Evolutionary conservation across 1,284 basidiomycete genomes (phyloP).

Genomic region (Pseudozyma hubeiensis): DNA sequence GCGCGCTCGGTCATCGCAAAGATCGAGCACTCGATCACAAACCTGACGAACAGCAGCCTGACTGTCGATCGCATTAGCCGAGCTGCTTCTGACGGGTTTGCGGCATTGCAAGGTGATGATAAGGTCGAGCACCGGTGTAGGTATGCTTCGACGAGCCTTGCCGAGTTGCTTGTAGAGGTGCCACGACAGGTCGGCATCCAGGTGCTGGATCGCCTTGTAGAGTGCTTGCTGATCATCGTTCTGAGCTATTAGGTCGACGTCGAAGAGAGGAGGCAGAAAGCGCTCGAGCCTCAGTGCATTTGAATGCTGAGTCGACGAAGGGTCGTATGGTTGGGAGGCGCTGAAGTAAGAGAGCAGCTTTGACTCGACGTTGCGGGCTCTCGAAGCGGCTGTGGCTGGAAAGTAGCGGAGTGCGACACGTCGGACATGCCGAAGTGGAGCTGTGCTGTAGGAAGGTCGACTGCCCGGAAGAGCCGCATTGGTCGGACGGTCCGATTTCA

Average conservation of each 20-base stretch:
- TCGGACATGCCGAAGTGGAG: not conserved
- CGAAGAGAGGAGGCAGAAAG: constrained; percentile 30
- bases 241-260: constrained; percentile 14
- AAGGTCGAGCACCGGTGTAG: constrained; percentile 19
- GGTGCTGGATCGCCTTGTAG: constrained; percentile 16
- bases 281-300: constrained; percentile 9
- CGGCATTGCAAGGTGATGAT: constrained; percentile 38
- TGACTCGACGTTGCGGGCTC: constrained; percentile 1
- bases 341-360: constrained; percentile 32
- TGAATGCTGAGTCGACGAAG: not conserved
- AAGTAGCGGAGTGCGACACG: too few relatives aligned
- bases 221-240: constrained; percentile 19
- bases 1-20: constrained; percentile 21
- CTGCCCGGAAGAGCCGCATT: not conserved
- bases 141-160: constrained; percentile 8
- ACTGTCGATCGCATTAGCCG: constrained; percentile 12
- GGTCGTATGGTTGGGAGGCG: constrained; percentile 21
- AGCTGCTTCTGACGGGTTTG: constrained; percentile 18
- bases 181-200: constrained; percentile 37
- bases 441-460: not conserved
- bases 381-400: not conserved
- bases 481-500: constrained; percentile 2
- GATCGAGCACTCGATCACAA: constrained; percentile 28
- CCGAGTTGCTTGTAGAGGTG: constrained; percentile 32
- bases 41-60: constrained; percentile 20